These are phyloP conservation scores for Panus rudis DNA, from an alignment of 768 basidiomycete genomes.

Conservation along the genomic window DNA sequence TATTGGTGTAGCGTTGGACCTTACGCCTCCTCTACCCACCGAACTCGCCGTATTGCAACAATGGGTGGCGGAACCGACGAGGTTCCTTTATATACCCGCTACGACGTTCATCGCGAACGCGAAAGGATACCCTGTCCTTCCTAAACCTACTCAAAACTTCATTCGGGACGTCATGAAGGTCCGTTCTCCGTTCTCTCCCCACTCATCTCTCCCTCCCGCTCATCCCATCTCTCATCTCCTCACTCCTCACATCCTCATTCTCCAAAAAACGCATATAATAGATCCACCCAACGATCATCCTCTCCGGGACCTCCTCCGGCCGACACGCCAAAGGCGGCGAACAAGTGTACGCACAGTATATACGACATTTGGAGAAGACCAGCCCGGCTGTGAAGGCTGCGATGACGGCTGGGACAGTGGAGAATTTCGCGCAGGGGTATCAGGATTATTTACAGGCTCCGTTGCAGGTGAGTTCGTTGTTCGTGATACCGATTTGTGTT, in stretches of 20 bases:
- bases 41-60: conserved; percentile 69
- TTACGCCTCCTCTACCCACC: conserved; percentile 81
- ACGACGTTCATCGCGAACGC: conserved; percentile 91
- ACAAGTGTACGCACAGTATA: conserved; percentile 83
- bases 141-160: conserved; percentile 89
- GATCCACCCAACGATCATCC: conserved; percentile 81
- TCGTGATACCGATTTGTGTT: too few relatives aligned
- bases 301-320: conserved; percentile 58
- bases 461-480: conserved; percentile 56
- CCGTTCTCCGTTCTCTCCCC: conserved; percentile 27
- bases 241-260: too few relatives aligned
- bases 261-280: conserved; percentile 25
- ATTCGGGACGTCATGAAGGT: conserved; percentile 86
- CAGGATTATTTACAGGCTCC: conserved; percentile 95
- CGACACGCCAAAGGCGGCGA: conserved; percentile 80
- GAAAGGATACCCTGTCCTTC: conserved; percentile 95
- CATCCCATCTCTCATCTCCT: conserved; percentile 16
- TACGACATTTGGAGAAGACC: conserved; percentile 75
- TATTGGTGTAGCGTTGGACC: conserved; percentile 85
- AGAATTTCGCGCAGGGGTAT: conserved; percentile 88
- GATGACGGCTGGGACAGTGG: conserved; percentile 66
- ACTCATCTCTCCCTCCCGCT: conserved; percentile 4
- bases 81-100: conserved; percentile 81
- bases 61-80: conserved; percentile 93
- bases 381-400: conserved; percentile 61